Percentiles rank a stretch among this genome's conserved stretches.
Evolutionary conservation across 352 stramenopile species (phyloP).

Genomic region (Blastocystis hominis): DNA sequence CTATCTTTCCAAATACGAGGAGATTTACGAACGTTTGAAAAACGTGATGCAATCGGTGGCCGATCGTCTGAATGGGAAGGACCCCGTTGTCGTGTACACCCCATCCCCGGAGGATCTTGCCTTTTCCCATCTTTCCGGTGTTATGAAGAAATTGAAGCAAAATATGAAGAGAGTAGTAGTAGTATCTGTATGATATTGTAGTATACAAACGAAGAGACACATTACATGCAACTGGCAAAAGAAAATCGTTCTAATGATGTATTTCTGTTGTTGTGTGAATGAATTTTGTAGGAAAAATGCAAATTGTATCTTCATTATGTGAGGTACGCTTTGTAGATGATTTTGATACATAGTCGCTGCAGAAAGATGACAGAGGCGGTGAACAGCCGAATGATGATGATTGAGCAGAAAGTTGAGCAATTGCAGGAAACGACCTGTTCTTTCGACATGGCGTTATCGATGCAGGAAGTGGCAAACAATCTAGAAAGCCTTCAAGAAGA

Average conservation of each 20-base stretch:
- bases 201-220: background rate
- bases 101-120: background rate
- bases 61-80: background rate
- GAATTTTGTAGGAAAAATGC: too few species aligned
- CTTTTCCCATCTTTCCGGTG: background rate
- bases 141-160: background rate
- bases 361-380: background rate
- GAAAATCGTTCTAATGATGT: background rate
- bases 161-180: background rate
- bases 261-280: too few species aligned
- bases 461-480: background rate
- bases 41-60: background rate
- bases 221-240: background rate
- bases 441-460: background rate
- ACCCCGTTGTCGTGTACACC: background rate
- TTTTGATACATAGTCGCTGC: background rate
- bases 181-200: background rate
- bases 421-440: background rate
- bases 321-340: too few species aligned
- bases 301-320: too few species aligned
- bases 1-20: background rate
- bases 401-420: background rate
- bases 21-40: background rate
- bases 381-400: background rate
- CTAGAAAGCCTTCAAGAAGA: background rate